Evolutionary conservation across 352 stramenopile species (phyloP), one percentile per base, ranked within the genome.

Genomic region (Phytophthora vignae): DNA sequence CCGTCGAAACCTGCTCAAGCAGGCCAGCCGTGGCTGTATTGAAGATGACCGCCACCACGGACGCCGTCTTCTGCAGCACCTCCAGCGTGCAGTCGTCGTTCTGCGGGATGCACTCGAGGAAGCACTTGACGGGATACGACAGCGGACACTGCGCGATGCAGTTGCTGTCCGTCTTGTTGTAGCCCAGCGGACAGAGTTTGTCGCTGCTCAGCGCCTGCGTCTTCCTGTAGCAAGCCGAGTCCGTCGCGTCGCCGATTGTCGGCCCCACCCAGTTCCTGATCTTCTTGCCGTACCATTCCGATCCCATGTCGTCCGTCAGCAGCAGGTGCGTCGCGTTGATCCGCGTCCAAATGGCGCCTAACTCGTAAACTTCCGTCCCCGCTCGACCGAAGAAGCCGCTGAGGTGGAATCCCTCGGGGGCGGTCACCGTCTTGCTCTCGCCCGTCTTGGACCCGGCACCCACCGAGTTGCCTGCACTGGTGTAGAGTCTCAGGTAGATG

Each of bases 121-220:
- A 36, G 11, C 64, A 71, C 19, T 55, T 29, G 3, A 92, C 85
- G 0, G 85, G 85, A 67, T 91, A 92, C 46, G 90, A 73, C 27
- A 91, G 29, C 1, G 85, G 85, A 42, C 85, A 92, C 59, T 90
- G 72, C 0, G 78, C 79, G 77, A 83, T 87, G 67, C 84, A 92
- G 8, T 79, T 83, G 9, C 60, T 74, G 50, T 88, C 58, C 10
- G 80, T 81, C 57, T 85, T 78, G 36, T 71, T 84, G 55, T 80
- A 69, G 49, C 49, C 56, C 0, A 72, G 15, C 14, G 65, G 65
- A 22, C 65, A 72, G 14, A 67, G 10, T 0, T 57, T 81, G 73
- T 54, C 75, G 69, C 21, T 64, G 53, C n/a, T 69, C 36, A 64
- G 65, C 71, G 0, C 44, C 44, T 66, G 64, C 4, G 69, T 83